These are phyloP conservation scores for Colletotrichum gloeosporioides DNA, from an alignment of 2,329 filamentous ascomycete species.

Conservation along the genomic window DNA sequence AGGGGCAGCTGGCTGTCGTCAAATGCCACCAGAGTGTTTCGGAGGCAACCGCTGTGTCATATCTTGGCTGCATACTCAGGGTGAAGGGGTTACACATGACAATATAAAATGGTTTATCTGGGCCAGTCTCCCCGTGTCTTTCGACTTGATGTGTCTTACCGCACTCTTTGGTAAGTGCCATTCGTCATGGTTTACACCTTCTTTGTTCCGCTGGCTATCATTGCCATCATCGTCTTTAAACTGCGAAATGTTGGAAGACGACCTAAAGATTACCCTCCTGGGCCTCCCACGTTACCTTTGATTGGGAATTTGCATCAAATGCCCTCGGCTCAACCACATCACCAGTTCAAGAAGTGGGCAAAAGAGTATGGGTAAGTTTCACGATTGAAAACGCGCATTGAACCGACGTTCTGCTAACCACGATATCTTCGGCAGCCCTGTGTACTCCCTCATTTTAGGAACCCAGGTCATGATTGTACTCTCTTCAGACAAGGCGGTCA, in stretches of 20 bases:
- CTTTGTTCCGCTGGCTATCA: not conserved
- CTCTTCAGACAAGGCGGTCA: slow-evolving; percentile 47
- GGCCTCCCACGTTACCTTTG: slow-evolving; percentile 55
- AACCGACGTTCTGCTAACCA: not conserved
- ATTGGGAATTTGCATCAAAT: slow-evolving; percentile 59
- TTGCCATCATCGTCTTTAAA: not conserved
- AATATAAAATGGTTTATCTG: not conserved
- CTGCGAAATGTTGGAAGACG: not conserved
- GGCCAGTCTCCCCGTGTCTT: not conserved
- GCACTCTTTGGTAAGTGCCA: not conserved
- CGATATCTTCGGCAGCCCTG: slow-evolving; percentile 32
- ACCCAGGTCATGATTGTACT: slow-evolving; percentile 53
- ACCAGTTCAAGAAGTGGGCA: slow-evolving; percentile 58
- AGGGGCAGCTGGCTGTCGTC: not conserved
- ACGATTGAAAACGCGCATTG: not conserved
- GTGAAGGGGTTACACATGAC: not conserved
- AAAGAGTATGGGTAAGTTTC: slow-evolving; percentile 43
- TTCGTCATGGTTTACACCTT: not conserved
- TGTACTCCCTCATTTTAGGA: slow-evolving; percentile 57
- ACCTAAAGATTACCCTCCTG: slow-evolving; percentile 43
- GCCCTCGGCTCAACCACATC: slow-evolving; percentile 43
- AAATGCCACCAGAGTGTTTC: not conserved
- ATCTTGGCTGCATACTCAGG: not conserved
- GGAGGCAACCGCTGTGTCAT: not conserved
- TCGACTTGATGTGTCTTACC: not conserved